Conservation (phyloP, 495 filamentous ascomycete genomes). For the Rhizodiscina lignyota region DNA sequence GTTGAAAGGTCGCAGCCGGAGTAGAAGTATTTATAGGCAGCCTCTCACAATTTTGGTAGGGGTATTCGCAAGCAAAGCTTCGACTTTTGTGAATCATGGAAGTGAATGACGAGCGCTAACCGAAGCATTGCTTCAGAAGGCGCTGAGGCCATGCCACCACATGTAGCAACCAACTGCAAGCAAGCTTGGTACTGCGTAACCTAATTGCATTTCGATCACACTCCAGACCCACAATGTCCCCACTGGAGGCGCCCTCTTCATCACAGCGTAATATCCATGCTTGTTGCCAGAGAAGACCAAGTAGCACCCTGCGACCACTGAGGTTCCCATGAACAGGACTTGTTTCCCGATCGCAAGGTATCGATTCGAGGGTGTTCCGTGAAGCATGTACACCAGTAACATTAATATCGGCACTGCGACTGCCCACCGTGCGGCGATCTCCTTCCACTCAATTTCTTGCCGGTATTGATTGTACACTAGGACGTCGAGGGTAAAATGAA, state of each 20-base stretch:
- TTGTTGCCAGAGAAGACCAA: constrained; percentile 67
- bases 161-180: constrained; percentile 45
- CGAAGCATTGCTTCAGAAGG: constrained; percentile 15
- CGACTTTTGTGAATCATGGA: too few species aligned
- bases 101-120: too few species aligned
- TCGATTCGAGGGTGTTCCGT: constrained; percentile 22
- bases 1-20: too few species aligned
- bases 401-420: constrained; percentile 41
- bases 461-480: constrained; percentile 87
- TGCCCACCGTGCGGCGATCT: constrained; percentile 33
- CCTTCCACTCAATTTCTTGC: constrained; percentile 41
- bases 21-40: too few species aligned
- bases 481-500: constrained; percentile 78
- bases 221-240: constrained; percentile 92
- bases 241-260: constrained; percentile 82
- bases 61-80: too few species aligned
- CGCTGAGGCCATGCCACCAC: constrained; percentile 54
- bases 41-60: too few species aligned
- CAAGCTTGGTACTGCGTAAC: constrained; percentile 44
- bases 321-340: constrained; percentile 38
- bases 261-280: constrained; percentile 65
- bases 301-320: constrained; percentile 48
- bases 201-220: constrained; percentile 68
- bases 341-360: constrained; percentile 30
- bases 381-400: constrained; percentile 41